Percentiles rank a stretch among this genome's conserved stretches.
Conservation (phyloP, 352 stramenopile genomes). For the Phytophthora citricola region DNA sequence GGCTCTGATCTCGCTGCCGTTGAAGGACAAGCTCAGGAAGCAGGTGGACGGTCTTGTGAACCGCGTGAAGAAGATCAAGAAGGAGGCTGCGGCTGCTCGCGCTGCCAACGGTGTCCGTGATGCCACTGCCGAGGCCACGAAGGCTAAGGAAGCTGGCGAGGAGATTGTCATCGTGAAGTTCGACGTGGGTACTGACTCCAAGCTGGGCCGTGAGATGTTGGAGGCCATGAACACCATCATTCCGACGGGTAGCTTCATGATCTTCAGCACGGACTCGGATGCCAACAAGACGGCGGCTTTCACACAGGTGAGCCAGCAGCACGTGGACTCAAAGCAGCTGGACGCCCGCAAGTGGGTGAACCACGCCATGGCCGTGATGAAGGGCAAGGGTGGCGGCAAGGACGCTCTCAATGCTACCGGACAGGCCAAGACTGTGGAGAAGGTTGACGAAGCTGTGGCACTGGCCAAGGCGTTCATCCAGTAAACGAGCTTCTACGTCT, state of each 20-base stretch:
- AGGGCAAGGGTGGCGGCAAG: slow-evolving; percentile 96
- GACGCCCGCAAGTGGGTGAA: slow-evolving; percentile 96
- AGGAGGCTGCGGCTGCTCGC: slow-evolving; percentile 71
- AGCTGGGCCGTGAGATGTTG: slow-evolving; percentile 95
- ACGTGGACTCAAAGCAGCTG: slow-evolving; percentile 68
- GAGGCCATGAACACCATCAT: slow-evolving; percentile 89
- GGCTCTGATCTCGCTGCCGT: slow-evolving; percentile 90
- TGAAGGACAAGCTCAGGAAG: slow-evolving; percentile 88
- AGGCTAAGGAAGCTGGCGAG: slow-evolving; percentile 63
- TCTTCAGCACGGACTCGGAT: slow-evolving; percentile 92
- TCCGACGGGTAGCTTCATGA: slow-evolving; percentile 91
- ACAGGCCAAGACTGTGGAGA: slow-evolving; percentile 81
- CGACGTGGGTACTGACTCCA: slow-evolving; percentile 94
- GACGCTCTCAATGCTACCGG: slow-evolving; percentile 74
- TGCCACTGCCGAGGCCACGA: slow-evolving; percentile 55
- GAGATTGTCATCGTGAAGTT: slow-evolving; percentile 91
- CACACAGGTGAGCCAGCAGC: slow-evolving; percentile 91
- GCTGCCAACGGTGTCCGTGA: slow-evolving; percentile 77
- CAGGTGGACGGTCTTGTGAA: slow-evolving; percentile 78
- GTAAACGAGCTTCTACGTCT: slow-evolving; percentile 10
- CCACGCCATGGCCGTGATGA: slow-evolving; percentile 90
- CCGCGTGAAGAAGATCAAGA: slow-evolving; percentile 85
- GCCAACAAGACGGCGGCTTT: slow-evolving; percentile 94
- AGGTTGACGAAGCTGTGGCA: slow-evolving; percentile 69
- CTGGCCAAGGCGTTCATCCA: slow-evolving; percentile 73